A percentile compares a stretch with the other conserved stretches of the same genome.
phyloP scores from a whole-genome alignment of 2,329 filamentous ascomycete genomes.

The Hypoxylon sp. region DNA sequence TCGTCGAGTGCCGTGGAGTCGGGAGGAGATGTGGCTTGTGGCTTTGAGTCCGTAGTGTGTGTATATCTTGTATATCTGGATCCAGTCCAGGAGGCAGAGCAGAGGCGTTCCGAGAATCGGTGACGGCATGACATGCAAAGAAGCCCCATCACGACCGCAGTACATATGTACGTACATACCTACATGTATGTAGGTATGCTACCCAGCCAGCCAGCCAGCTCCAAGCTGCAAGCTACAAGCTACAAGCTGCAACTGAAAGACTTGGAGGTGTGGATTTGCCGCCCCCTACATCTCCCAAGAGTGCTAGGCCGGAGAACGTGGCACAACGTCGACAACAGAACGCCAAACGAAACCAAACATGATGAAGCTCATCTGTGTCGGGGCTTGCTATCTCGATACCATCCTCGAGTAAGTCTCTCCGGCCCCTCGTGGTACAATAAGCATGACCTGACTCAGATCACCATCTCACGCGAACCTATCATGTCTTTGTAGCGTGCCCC shows the following conservation, averaged over 20 bases:
- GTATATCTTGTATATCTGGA: not conserved
- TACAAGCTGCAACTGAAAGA: not conserved
- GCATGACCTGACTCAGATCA: slow-evolving; percentile 28
- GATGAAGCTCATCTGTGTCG: slow-evolving; percentile 68
- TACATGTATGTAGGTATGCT: too few species aligned
- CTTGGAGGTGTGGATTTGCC: slow-evolving; percentile 22
- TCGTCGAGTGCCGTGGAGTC: not conserved
- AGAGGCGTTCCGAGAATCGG: not conserved
- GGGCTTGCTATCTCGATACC: slow-evolving; percentile 75
- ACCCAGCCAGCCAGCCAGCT: too few species aligned
- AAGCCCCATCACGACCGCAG: not conserved
- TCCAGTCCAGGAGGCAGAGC: too few species aligned
- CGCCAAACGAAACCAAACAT: slow-evolving; percentile 47
- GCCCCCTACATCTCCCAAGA: slow-evolving; percentile 6
- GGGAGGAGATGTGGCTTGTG: not conserved
- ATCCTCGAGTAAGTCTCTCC: slow-evolving; percentile 64
- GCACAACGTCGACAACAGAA: slow-evolving; percentile 24
- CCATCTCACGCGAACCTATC: slow-evolving; percentile 22
- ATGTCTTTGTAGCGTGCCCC: slow-evolving; percentile 61
- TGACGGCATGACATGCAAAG: slow-evolving; percentile 2
- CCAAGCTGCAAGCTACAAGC: too few species aligned
- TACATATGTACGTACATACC: not conserved
- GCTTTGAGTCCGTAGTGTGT: too few species aligned
- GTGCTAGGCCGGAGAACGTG: slow-evolving; percentile 21
- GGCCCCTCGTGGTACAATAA: slow-evolving; percentile 22